Percentiles rank a stretch among this genome's conserved stretches.
These are phyloP conservation scores for Pichia cephalocereana DNA, from an alignment of 805 yeast species.

Conservation along the genomic window DNA sequence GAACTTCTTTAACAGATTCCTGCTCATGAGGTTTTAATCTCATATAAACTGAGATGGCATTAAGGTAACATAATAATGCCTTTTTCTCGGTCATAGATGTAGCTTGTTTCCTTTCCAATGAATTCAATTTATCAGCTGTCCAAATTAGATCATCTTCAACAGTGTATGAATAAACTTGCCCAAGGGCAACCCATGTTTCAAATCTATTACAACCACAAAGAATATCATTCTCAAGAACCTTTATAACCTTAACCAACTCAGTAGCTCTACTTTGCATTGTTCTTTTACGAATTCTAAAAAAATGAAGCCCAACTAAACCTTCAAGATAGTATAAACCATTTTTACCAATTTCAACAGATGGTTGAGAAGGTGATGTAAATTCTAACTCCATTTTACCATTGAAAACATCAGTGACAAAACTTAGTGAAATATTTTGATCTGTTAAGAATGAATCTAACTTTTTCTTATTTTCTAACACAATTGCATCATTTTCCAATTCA, in stretches of 20 bases:
- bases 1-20: conserved; percentile 26
- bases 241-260: conserved; percentile 68
- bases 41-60: conserved; percentile 49
- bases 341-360: conserved; percentile 28
- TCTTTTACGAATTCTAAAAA: conserved; percentile 62
- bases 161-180: conserved; percentile 65
- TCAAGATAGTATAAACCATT: conserved; percentile 62
- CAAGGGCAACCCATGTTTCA: conserved; percentile 83
- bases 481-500: conserved; percentile 40
- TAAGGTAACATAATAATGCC: conserved; percentile 61
- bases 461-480: conserved; percentile 38
- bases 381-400: conserved; percentile 35
- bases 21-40: conserved; percentile 11
- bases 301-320: conserved; percentile 58
- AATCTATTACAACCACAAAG: conserved; percentile 55
- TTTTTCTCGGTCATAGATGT: conserved; percentile 62
- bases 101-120: conserved; percentile 45
- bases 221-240: conserved; percentile 57
- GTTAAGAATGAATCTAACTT: conserved; percentile 39
- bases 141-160: conserved; percentile 90
- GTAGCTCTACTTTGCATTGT: conserved; percentile 74
- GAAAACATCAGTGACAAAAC: conserved; percentile 40
- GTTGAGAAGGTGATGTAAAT: conserved; percentile 22
- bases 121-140: conserved; percentile 76
- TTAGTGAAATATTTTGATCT: conserved; percentile 32